phyloP scores from a whole-genome alignment of 805 yeast species.

The Scheffersomyces amazonensis region DNA sequence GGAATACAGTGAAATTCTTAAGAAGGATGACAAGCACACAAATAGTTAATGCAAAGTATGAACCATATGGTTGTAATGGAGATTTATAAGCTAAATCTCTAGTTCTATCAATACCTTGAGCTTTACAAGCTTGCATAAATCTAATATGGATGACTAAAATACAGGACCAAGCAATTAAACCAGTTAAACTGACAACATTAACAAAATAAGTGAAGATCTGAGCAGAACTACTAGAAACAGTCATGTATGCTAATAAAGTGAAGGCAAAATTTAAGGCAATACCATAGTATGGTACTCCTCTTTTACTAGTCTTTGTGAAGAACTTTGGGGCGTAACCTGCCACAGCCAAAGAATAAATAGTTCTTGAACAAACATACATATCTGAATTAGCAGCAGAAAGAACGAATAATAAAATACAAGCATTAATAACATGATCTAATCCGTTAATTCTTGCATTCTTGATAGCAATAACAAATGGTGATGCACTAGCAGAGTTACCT shows the following conservation, averaged over 20 bases:
- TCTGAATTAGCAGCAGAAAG: slow-evolving; percentile 82
- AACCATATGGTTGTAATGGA: slow-evolving; percentile 68
- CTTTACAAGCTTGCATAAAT: slow-evolving; percentile 63
- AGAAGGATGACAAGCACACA: slow-evolving; percentile 57
- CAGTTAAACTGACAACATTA: slow-evolving; percentile 73
- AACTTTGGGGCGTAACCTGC: slow-evolving; percentile 73
- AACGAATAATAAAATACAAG: slow-evolving; percentile 71
- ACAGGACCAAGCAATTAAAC: slow-evolving; percentile 72
- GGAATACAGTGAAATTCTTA: slow-evolving; percentile 72
- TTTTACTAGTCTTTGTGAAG: slow-evolving; percentile 60
- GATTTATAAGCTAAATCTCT: slow-evolving; percentile 56
- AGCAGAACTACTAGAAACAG: slow-evolving; percentile 53
- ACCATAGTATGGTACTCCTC: slow-evolving; percentile 71
- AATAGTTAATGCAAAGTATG: slow-evolving; percentile 53
- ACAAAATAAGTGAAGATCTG: slow-evolving; percentile 67
- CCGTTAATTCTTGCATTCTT: slow-evolving; percentile 61
- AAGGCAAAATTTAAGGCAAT: slow-evolving; percentile 49
- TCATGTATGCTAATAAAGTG: slow-evolving; percentile 70
- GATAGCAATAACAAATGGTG: slow-evolving; percentile 85
- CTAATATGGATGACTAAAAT: slow-evolving; percentile 65
- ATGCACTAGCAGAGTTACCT: slow-evolving; percentile 63
- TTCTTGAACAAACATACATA: slow-evolving; percentile 74
- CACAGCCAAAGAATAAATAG: slow-evolving; percentile 66
- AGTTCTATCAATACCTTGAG: slow-evolving; percentile 60
- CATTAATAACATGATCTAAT: slow-evolving; percentile 74